phyloP scores from a whole-genome alignment of 139 green algal genomes.

The Chlamydomonas sphaeroides region DNA sequence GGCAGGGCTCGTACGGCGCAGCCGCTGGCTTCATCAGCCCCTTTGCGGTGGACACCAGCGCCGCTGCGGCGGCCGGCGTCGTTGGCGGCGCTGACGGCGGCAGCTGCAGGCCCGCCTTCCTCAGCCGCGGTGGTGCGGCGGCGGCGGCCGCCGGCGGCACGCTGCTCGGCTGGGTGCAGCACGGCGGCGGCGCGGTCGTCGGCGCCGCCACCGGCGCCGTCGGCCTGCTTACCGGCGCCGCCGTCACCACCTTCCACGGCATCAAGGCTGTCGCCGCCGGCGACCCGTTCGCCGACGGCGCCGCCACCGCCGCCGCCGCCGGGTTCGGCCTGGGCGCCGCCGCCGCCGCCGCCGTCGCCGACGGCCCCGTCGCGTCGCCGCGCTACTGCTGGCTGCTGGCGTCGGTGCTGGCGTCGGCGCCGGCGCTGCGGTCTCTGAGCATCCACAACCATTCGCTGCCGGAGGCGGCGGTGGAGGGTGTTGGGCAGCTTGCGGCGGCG shows the following conservation, averaged over 20 bases:
- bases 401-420: slow-evolving; percentile 22
- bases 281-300: background rate
- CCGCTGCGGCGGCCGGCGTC: background rate
- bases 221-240: background rate
- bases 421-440: slow-evolving; percentile 29
- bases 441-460: slow-evolving; percentile 35
- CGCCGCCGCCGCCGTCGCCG: background rate
- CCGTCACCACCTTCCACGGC: slow-evolving; percentile 1
- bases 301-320: background rate
- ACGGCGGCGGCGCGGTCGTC: slow-evolving; percentile 1
- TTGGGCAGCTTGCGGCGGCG: slow-evolving; percentile 23
- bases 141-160: background rate
- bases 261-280: background rate
- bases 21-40: slow-evolving; percentile 14
- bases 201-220: too few relatives aligned
- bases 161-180: slow-evolving; percentile 16
- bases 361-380: background rate
- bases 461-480: background rate
- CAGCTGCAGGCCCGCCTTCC: background rate
- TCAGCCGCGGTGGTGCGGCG: too few relatives aligned
- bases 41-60: background rate
- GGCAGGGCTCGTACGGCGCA: too few relatives aligned
- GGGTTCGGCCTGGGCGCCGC: too few relatives aligned
- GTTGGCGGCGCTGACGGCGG: background rate
- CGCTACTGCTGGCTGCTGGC: slow-evolving; percentile 41